These are phyloP conservation scores for Hymenotorrendiella dingleyae DNA, from an alignment of 2,329 filamentous ascomycete species.

Conservation along the genomic window DNA sequence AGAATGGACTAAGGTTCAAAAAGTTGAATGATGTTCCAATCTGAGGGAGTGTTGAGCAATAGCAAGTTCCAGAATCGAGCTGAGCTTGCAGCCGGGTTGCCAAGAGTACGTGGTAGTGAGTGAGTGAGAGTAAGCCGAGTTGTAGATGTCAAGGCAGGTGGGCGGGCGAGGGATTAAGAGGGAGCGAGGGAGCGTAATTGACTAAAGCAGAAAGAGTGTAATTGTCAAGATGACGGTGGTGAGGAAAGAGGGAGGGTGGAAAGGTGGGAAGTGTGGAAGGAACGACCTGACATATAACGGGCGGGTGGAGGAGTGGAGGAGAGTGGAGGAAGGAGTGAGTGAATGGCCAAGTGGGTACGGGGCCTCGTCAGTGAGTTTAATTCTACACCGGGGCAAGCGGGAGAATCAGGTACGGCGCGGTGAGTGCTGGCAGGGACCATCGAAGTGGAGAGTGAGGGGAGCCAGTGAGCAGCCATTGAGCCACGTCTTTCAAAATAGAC, in stretches of 20 bases:
- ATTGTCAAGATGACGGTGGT: neutral
- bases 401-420: too few relatives aligned
- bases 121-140: neutral
- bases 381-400: too few relatives aligned
- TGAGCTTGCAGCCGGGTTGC: neutral
- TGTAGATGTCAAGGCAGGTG: too few relatives aligned
- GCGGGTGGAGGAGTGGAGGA: neutral
- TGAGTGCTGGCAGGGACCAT: too few relatives aligned
- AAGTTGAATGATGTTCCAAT: constrained; percentile 4
- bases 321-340: neutral
- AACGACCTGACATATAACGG: neutral
- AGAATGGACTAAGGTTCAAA: neutral
- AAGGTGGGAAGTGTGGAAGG: constrained; percentile 1
- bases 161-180: neutral
- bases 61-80: neutral
- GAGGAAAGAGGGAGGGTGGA: neutral
- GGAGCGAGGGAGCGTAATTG: neutral
- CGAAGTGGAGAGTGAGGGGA: too few relatives aligned
- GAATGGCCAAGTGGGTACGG: too few relatives aligned
- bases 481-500: too few relatives aligned
- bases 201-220: neutral
- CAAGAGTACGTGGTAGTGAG: neutral
- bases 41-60: constrained; percentile 4
- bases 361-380: too few relatives aligned
- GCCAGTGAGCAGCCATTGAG: too few relatives aligned